Base-by-base conservation (phyloP, 1,139 yeast genomes). In the Suhomyces bolitotheri region DNA sequence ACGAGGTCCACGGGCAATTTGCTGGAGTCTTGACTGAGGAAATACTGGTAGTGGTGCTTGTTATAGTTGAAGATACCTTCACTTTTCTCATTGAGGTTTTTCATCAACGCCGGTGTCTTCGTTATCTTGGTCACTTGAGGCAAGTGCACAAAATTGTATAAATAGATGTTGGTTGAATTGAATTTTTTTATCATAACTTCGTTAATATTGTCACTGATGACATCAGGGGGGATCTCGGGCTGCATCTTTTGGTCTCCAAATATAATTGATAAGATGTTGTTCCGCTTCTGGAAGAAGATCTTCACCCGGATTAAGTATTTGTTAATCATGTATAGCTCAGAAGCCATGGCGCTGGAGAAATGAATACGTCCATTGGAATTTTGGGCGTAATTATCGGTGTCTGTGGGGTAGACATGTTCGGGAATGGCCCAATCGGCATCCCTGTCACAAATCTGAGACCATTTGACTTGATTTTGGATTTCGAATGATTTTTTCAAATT, bases 261-360 rank as follows among this genome's bases (percentile, higher is more conserved):
- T 22, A 44, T 38, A 1, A 51, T 27, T 7, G 52, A 44, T 7
- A 56, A 36, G 10, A 47, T 29, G 36, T 56, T 58, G 17, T 34
- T 44, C 23, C 66, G 36, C 31, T 50, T 53, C n/a, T 45, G 43
- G 38, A 62, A 57, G 36, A 59, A 61, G 4, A 55, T 38, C 3
- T 40, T 33, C 7, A 54, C 47, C 22, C 64, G 37, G 6, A 45
- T 25, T 29, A 53, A 49, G 34, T 59, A 60, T 5, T 41, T 27
- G 20, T 17, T 17, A 6, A 17, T 17, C 7, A 8, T 8, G 8
- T 7, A 7, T 7, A 17, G 6, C 8, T 17, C 8, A 17, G 6
- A 8, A 8, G 20, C 6, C 7, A 17, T 17, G 6, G 6, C 20
- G 8, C 8, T 8, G 20, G 20, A 7, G 20, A 17, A 17, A 8